Evolutionary conservation across 805 yeast species (phyloP), one percentile per base, ranked within the genome.

Genomic region (Lipomyces orientalis): DNA sequence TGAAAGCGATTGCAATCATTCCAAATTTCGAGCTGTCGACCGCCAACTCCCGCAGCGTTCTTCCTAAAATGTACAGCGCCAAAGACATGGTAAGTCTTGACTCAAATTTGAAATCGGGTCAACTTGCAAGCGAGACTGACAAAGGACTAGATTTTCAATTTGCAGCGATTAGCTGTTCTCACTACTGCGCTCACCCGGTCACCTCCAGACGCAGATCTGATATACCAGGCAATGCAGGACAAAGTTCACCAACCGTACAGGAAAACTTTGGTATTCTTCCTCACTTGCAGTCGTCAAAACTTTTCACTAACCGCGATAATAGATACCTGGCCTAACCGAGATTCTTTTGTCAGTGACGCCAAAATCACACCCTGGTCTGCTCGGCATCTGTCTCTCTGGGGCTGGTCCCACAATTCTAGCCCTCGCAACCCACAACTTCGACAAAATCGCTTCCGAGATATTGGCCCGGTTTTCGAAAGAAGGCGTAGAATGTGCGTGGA

Each of bases 401-500:
- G 99, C 99, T 6, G 99, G 99, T 8, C 99, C 99, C 65, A 95
- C 99, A 7, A 93, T 95, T 65, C 82, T 95, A 71, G 97, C 97
- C 54, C 84, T 95, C 70, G 98, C 99, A 4, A 93, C 97, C 3
- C 89, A 86, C 22, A 90, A 91, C 78, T 95, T 88, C 73, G 97
- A 93, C 7, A 83, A 81, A 12, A 93, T 95, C 73, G 97, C 99
- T 7, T 76, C 78, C 5, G 90, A 88, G 62, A 93, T 95, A 70
- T 84, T 92, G 60, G 79, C 80, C 64, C 84, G 91, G 66, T 93
- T 95, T 79, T 78, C 83, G 62, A 81, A 86, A 70, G 88, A 90
- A 72, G 79, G 81, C 56, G 90, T 95, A 67, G 78, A 82, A 39
- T 93, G 98, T 76, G 80, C 84, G 39, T 93, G 97, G 97, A 87